Conservation (phyloP, 2,329 filamentous ascomycete species). For the Verticillium klebahnii region DNA sequence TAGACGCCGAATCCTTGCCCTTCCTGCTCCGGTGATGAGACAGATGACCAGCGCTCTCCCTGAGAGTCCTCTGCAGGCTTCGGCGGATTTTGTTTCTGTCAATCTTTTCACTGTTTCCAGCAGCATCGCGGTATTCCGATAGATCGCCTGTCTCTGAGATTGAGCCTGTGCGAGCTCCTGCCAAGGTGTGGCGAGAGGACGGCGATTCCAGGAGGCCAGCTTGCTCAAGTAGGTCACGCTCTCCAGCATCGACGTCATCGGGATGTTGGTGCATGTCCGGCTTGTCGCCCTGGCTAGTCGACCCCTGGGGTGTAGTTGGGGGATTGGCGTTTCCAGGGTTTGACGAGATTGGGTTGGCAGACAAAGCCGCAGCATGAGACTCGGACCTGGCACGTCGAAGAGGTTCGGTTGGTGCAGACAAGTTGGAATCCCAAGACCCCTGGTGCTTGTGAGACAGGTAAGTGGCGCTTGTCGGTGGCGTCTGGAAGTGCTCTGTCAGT, state of each 20-base stretch:
- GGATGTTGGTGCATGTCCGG: conserved; percentile 20
- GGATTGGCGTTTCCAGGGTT: neutral
- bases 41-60: conserved; percentile 68
- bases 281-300: neutral
- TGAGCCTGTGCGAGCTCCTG: conserved; percentile 24
- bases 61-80: conserved; percentile 83
- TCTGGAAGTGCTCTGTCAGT: conserved; percentile 42
- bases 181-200: conserved; percentile 17
- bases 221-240: conserved; percentile 64
- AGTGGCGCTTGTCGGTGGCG: conserved; percentile 38
- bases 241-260: conserved; percentile 58
- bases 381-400: conserved; percentile 34
- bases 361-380: conserved; percentile 36
- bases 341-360: conserved; percentile 11
- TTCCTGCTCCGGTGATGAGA: conserved; percentile 69
- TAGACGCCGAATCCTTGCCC: conserved; percentile 67
- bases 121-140: conserved; percentile 25
- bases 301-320: neutral
- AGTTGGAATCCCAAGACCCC: conserved; percentile 37
- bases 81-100: conserved; percentile 70
- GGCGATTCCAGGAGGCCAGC: conserved; percentile 55
- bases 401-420: conserved; percentile 22
- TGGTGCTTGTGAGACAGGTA: conserved; percentile 30
- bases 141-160: conserved; percentile 36
- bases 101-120: conserved; percentile 35